These are phyloP conservation scores for Coccomyxa subellipsoidea DNA, from an alignment of 163 green algal species.

Conservation along the genomic window DNA sequence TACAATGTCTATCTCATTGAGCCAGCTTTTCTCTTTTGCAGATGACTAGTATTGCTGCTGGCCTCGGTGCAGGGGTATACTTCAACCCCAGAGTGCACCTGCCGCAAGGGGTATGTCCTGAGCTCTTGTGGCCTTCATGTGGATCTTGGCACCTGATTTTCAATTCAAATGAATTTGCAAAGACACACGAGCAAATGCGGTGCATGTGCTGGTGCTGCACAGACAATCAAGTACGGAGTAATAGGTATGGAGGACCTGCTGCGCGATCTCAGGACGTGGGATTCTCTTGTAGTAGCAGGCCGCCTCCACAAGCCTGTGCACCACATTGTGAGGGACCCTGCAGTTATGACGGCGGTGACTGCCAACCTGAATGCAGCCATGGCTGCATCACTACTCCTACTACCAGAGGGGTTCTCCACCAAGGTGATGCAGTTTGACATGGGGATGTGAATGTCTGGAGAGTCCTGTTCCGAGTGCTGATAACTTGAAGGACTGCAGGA, in stretches of 20 bases:
- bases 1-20: too few species aligned
- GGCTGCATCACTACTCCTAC: constrained; percentile 65
- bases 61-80: background rate
- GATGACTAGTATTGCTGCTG: background rate
- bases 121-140: constrained; percentile 13
- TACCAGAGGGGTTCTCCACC: constrained; percentile 52
- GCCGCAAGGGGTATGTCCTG: background rate
- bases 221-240: constrained; percentile 80
- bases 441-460: too few species aligned
- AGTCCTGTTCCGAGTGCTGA: too few species aligned
- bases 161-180: background rate
- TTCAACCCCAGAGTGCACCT: constrained; percentile 11
- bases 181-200: background rate
- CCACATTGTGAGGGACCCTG: constrained; percentile 29
- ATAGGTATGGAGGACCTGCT: constrained; percentile 45
- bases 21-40: too few species aligned
- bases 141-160: too few species aligned
- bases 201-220: background rate
- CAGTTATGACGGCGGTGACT: constrained; percentile 21
- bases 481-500: constrained; percentile 35
- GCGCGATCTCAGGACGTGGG: constrained; percentile 69
- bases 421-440: constrained; percentile 27
- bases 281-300: constrained; percentile 71
- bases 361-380: constrained; percentile 69
- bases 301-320: constrained; percentile 86